Conservation (phyloP, 768 basidiomycete species). For the Hydnomerulius pinastri region DNA sequence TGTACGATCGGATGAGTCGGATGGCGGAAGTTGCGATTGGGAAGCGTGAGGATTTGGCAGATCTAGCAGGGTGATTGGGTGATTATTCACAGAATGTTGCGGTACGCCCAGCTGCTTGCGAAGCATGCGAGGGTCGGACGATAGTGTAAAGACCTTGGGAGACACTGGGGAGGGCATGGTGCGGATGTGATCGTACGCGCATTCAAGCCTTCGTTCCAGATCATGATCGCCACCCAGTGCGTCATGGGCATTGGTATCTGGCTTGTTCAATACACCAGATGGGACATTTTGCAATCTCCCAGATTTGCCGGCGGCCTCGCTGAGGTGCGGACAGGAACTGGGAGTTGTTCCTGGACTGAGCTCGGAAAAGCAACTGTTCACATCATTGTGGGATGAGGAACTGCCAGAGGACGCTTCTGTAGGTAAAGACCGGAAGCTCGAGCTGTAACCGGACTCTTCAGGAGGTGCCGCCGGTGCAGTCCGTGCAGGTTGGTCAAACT, state of each 20-base stretch:
- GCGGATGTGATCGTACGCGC: slow-evolving; percentile 26
- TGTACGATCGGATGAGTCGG: not conserved
- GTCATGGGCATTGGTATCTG: not conserved
- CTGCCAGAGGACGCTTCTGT: not conserved
- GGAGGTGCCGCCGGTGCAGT: not conserved
- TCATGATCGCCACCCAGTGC: slow-evolving; percentile 16
- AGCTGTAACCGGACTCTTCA: not conserved
- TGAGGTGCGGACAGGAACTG: not conserved
- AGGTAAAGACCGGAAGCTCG: not conserved
- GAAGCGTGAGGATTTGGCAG: slow-evolving; percentile 27
- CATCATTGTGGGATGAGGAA: not conserved
- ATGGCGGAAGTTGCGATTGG: slow-evolving; percentile 3
- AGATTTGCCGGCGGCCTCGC: not conserved
- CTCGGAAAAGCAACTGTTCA: not conserved
- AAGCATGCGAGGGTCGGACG: slow-evolving; percentile 27
- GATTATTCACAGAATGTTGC: slow-evolving; percentile 31
- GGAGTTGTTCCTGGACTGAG: not conserved
- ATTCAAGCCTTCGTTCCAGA: slow-evolving; percentile 20
- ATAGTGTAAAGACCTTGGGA: slow-evolving; percentile 5
- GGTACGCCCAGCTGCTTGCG: slow-evolving; percentile 32
- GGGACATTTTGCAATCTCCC: not conserved
- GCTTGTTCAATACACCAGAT: not conserved
- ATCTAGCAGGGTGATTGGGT: slow-evolving; percentile 13
- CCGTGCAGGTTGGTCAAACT: slow-evolving; percentile 21
- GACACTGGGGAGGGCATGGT: slow-evolving; percentile 19